These are phyloP conservation scores for Trichoderma reesei DNA, from an alignment of 495 filamentous ascomycete species.

Conservation along the genomic window DNA sequence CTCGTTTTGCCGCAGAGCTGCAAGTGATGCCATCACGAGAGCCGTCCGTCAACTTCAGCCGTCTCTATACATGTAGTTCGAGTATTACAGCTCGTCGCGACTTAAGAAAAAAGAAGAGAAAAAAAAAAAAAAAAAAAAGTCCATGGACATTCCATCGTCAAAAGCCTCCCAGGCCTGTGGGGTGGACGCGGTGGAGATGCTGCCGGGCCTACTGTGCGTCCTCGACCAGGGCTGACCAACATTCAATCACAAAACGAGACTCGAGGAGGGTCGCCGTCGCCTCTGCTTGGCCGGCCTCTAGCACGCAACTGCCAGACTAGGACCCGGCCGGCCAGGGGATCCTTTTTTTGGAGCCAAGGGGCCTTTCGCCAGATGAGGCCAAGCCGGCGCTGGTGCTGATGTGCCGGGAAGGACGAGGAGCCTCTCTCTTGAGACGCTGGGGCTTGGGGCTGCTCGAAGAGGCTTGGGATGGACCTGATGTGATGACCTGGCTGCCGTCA, in stretches of 20 bases:
- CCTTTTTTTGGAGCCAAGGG: too few relatives aligned
- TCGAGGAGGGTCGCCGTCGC: neutral
- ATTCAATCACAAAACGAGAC: neutral
- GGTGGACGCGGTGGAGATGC: neutral
- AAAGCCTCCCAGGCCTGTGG: neutral
- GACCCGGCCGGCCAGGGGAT: neutral
- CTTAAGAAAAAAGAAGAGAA: too few relatives aligned
- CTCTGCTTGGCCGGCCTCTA: neutral
- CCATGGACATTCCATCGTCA: neutral
- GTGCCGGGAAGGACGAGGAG: too few relatives aligned
- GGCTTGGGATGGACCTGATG: neutral
- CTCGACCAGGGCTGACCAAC: neutral
- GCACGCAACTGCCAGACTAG: conserved; percentile 7
- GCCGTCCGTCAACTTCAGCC: too few relatives aligned
- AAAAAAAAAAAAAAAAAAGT: too few relatives aligned
- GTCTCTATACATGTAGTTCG: too few relatives aligned
- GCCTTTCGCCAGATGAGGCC: neutral
- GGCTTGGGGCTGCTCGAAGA: neutral
- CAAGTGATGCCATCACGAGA: too few relatives aligned
- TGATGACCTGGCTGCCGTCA: neutral
- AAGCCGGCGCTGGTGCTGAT: neutral
- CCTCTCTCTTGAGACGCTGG: neutral
- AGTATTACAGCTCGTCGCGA: too few relatives aligned
- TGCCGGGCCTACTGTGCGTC: neutral
- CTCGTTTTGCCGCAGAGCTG: too few relatives aligned